Evolutionary conservation across 73 alveolate species (phyloP), one percentile per base, ranked within the genome.

Genomic region (Blepharisma stoltei): DNA sequence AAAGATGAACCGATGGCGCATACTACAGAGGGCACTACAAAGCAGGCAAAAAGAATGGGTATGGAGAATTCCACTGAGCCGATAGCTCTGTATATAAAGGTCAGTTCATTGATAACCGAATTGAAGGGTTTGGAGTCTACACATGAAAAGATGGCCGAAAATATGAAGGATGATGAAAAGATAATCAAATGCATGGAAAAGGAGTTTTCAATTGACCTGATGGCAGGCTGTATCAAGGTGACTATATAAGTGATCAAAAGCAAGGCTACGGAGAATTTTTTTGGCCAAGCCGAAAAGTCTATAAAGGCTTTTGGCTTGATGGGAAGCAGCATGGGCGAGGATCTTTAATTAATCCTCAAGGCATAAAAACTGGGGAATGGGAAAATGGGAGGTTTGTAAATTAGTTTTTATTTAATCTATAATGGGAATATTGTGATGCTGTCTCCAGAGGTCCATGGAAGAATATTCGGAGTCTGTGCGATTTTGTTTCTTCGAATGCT

Each of bases 11-110:
- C 25, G 90, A 88, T 66, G 95, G 92, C 73, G 41, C 41, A 32
- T 32, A 32, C 41, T 32, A 32, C 70, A 85, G 54, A 46, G 97
- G 97, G 41, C 77, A 67, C 54, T 90, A 90, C 79, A 68, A 70
- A 54, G 73, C 79, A 50, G 97, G 97, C 0, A 90, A 90, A 81
- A 90, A 90, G 71, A 83, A 90, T 20, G 97, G 97, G 41, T 80
- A 71, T 46, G 97, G 97, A 47, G 82, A 86, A 46, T 90, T 87
- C 84, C 52, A 65, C 43, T 90, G 97, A 94, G 84, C 87, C 9
- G 97, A 90, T 80, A 87, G 91, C 60, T 78, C 93, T 14, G 69
- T 81, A 73, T 90, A 87, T 75, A 86, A 87, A 55, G 97, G 97
- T 27, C 93, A 90, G 67, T 88, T 88, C 21, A 82, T 60, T 55